phyloP scores from a whole-genome alignment of 495 filamentous ascomycete genomes.

The Hypoxylon fuscum region DNA sequence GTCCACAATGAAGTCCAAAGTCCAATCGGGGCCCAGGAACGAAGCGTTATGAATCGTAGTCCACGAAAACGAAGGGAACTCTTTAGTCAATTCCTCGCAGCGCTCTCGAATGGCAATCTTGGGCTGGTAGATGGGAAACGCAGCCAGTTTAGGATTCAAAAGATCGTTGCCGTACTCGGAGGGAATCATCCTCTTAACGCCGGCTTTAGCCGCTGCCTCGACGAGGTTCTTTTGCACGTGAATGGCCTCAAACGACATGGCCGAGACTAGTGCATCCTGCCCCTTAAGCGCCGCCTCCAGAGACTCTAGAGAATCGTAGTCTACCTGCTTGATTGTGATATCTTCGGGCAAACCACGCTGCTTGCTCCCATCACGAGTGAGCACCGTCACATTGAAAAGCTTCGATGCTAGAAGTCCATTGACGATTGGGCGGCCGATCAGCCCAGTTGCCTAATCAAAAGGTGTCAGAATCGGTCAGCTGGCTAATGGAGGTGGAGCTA shows the following conservation, averaged over 20 bases:
- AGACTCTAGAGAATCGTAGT: constrained; percentile 62
- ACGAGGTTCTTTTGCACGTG: constrained; percentile 58
- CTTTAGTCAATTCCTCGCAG: constrained; percentile 46
- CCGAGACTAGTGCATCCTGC: constrained; percentile 64
- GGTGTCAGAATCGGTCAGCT: constrained; percentile 23
- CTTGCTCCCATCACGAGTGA: constrained; percentile 21
- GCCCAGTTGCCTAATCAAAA: constrained; percentile 39
- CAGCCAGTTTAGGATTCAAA: constrained; percentile 45
- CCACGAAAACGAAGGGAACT: constrained; percentile 53
- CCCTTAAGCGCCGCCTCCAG: constrained; percentile 58
- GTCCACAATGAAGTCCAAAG: constrained; percentile 40
- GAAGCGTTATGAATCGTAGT: constrained; percentile 54
- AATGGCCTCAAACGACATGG: constrained; percentile 48
- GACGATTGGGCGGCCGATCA: constrained; percentile 42
- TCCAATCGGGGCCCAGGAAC: constrained; percentile 47
- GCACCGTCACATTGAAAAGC: constrained; percentile 33
- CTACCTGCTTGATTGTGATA: constrained; percentile 57
- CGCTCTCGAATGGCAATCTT: constrained; percentile 55
- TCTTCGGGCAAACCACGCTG: constrained; percentile 41
- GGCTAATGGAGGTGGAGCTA: constrained; percentile 19
- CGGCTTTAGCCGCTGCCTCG: constrained; percentile 64
- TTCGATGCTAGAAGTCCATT: constrained; percentile 31
- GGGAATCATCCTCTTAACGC: constrained; percentile 66
- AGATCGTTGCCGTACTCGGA: constrained; percentile 64
- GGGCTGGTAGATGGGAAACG: constrained; percentile 46